Evolutionary conservation across 2,329 filamentous ascomycete genomes (phyloP), one percentile per base, ranked within the genome.

Genomic region (Talaromyces verruculosus): DNA sequence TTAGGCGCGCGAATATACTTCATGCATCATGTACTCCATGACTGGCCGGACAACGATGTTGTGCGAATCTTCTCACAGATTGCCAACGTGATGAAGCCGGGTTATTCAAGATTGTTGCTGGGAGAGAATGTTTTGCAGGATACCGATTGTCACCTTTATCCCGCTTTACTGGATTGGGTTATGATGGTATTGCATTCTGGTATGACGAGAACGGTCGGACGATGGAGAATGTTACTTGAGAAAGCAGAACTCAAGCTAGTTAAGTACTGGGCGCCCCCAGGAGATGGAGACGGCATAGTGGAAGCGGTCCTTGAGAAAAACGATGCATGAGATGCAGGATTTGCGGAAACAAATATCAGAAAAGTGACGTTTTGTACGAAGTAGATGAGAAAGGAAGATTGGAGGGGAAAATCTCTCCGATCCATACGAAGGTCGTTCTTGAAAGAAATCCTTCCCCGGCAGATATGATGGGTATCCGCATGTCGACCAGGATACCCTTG

Each of bases 171-270:
- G 3, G 61, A 66, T 28, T 64, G 65, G 65, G 25, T n/a, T 15
- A 64, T 64, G 61, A 67, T 67, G 65, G 53, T 53, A 8, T 11
- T 67, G 7, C 65, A 67, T 35, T 64, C 51, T 15, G 65, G 65
- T 35, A 64, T 63, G 65, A 64, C 61, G 8, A 45, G 66, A n/a
- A 67, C 66, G 11, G 62, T 65, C n/a, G 35, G 28, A 13, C 45
- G 43, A 30, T 67, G 66, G 66, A 51, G 43, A 13, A 22, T 35
- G 11, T n/a, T 67, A 39, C 43, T 57, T 13, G 63, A 67, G 10
- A 68, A 64, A 63, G 69, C 65, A 68, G 69, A 69, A 70, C 73
- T 68, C 65, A 53, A 8, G 62, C 72, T 67, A 67, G 75, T 64
- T 73, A 65, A 25, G 76, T 79, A 65, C 63, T 65, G 63, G 63